Evolutionary conservation across 176 grass and related monocot genomes (phyloP).

Genomic region (Carex myosuroides): DNA sequence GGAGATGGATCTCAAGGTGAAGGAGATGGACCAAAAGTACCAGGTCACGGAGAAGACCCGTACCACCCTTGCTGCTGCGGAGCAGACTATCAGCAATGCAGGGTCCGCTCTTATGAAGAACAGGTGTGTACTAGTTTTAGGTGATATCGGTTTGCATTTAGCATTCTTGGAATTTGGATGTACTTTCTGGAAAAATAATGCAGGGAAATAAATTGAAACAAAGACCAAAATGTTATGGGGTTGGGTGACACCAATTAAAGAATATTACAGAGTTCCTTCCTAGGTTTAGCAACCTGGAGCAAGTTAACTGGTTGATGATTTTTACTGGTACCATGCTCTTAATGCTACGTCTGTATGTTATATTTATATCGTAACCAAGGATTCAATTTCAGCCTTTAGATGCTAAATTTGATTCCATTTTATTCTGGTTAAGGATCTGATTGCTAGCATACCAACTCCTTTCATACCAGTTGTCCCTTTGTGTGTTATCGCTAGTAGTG

Average conservation of each 20-base stretch:
- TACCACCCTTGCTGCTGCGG: slow-evolving; percentile 54
- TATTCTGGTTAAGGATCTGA: neutral
- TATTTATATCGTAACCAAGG: neutral
- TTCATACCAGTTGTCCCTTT: neutral
- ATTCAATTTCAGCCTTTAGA: neutral
- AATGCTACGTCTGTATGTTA: neutral
- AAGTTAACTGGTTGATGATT: neutral
- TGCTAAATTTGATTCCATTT: neutral
- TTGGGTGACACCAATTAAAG: neutral
- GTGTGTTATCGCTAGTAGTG: neutral
- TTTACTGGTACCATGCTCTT: neutral
- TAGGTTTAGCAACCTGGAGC: neutral
- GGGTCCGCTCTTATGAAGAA: slow-evolving; percentile 64
- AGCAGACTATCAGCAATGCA: slow-evolving; percentile 63
- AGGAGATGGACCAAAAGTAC: slow-evolving; percentile 80
- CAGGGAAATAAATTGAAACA: neutral
- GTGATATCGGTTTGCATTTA: neutral
- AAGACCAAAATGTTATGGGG: neutral
- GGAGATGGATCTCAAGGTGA: slow-evolving; percentile 73
- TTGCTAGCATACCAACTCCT: neutral
- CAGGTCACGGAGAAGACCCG: slow-evolving; percentile 89
- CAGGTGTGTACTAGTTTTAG: slow-evolving; percentile 32
- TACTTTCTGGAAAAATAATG: neutral
- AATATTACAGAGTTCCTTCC: neutral
- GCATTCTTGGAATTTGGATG: neutral